Conservation (phyloP, 495 filamentous ascomycete genomes). For the Penicillium pancosmium region DNA sequence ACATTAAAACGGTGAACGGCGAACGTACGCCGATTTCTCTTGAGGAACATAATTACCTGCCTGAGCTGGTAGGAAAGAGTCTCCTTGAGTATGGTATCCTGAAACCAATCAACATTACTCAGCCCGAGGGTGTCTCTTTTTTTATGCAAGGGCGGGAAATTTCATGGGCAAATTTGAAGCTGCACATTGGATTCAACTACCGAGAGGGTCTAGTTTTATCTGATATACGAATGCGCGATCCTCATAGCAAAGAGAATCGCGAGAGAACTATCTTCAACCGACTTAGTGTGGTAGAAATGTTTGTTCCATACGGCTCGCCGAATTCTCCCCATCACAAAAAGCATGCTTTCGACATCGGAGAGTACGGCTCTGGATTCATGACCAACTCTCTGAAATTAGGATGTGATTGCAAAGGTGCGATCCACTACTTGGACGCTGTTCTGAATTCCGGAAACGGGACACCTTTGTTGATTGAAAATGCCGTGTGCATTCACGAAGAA, state of each 20-base stretch:
- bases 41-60: constrained; percentile 55
- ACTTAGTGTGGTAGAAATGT: constrained; percentile 92
- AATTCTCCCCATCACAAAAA: constrained; percentile 92
- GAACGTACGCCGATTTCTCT: constrained; percentile 60
- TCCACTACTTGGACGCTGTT: constrained; percentile 85
- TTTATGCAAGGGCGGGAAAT: constrained; percentile 39
- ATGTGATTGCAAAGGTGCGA: constrained; percentile 93
- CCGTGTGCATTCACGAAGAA: constrained; percentile 96
- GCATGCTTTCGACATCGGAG: constrained; percentile 91
- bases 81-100: constrained; percentile 36
- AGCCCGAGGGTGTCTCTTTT: constrained; percentile 44
- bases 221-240: constrained; percentile 90
- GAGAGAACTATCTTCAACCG: constrained; percentile 84
- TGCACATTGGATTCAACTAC: constrained; percentile 79
- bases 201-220: constrained; percentile 91
- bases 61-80: constrained; percentile 39
- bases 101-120: constrained; percentile 43
- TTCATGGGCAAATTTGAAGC: constrained; percentile 42
- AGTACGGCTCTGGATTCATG: constrained; percentile 96
- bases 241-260: constrained; percentile 65
- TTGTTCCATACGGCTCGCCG: constrained; percentile 93
- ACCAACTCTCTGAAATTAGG: constrained; percentile 87
- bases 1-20: constrained; percentile 79
- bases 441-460: constrained; percentile 81
- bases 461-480: constrained; percentile 83